Evolutionary conservation across 441 rosid genomes (phyloP), one percentile per base, ranked within the genome.

Genomic region (Breynia disticha): DNA sequence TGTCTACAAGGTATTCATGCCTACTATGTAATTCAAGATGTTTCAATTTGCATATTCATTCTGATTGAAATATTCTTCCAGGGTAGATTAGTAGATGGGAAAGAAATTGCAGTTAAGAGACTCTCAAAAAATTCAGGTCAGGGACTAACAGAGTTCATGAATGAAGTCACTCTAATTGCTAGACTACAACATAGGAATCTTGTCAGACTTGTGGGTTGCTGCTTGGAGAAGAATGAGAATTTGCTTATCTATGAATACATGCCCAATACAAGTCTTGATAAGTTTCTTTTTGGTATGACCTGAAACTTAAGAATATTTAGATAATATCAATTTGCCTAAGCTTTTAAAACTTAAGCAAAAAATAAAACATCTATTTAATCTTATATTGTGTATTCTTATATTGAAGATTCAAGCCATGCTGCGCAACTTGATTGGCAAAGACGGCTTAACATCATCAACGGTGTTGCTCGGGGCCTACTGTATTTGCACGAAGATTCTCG

Each of bases 401-500:
- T 39, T 13, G 5, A 6, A 39, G 44, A 39, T 39, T 39, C 44
- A 39, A 39, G 44, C 12, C 2, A 4, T 6, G 44, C 44, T 39
- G 44, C 11, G 44, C 44, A 39, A 39, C 15, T 39, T 10, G 44
- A 39, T 39, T 39, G 44, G 44, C 44, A 2, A 39, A 39, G 3
- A 39, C 44, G 44, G 14, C 15, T 9, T 39, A 39, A 14, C 9
- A 39, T 39, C 15, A 39, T 39, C 9, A 2, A 39, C 15, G 44
- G 44, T 14, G 2, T 39, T 39, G 44, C 44, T 10, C 12, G 15
- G 9, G 44, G 44, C 44, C 44, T 39, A 10, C 1, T 39, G 44
- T 39, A 39, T 39, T 39, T 39, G 10, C 64, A 59, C 8, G 61
- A 63, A 48, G 65, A 63, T 37, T 68, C 58, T 39, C 43, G 45